Base-by-base conservation (phyloP, 352 stramenopile species). In the Globisporangium echinulatum region DNA sequence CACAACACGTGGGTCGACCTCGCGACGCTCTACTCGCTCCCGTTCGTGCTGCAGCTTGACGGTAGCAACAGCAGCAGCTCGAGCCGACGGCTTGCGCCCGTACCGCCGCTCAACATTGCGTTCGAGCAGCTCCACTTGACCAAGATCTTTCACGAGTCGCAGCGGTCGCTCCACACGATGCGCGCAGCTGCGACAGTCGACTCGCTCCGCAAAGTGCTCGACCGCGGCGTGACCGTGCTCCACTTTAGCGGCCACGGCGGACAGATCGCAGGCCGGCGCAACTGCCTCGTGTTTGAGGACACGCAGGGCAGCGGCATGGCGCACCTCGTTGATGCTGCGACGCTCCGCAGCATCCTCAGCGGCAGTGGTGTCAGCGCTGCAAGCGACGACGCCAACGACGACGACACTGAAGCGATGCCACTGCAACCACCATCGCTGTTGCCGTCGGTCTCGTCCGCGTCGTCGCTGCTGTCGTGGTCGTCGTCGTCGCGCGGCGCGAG, bases 1-100 rank as follows among this genome's bases (percentile, higher is more conserved):
- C 77, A 88, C 59, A 88, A 88, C 68, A 92, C 83, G 54, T 87
- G 82, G 75, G 74, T 92, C 46, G 83, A 92, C 51, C 71, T 92
- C 40, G 83, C 80, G 33, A 76, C 85, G 64, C 72, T 92, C 11
- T 88, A 90, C 48, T 75, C 83, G 40, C 69, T 87, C 46, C 83
- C 83, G 56, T 92, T 92, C 52, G 77, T 92, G 4, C 70, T 82
- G 61, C 64, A 74, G 64, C 58, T 61, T 36, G 68, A 57, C 17
- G 62, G 5, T 1, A 40, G 50, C 36, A 39, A 63, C 10, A 58
- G 48, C 14, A 54, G 59, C 44, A 47, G n/a, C 13, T 37, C 54
- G 3, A 62, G 56, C 10, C 72, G 63, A 8, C 76, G 80, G 5
- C 68, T 90, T 7, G 82, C 83, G 57, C 70, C 83, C 4, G 69